phyloP scores from a whole-genome alignment of 1,284 basidiomycete genomes.

The Boletus smithii region DNA sequence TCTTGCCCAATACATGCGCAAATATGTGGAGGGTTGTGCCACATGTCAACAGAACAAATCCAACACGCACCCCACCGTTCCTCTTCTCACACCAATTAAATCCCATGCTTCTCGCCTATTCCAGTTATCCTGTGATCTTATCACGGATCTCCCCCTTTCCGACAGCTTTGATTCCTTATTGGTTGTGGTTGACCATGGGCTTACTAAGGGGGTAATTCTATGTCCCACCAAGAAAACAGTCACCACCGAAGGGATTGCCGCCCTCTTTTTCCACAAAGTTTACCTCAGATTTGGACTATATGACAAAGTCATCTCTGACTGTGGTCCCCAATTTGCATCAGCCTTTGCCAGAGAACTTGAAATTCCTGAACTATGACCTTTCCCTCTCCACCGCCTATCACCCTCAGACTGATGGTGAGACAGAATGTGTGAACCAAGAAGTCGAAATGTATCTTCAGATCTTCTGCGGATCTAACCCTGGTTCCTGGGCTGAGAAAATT shows the following conservation, averaged over 20 bases:
- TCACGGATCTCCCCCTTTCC: conserved; percentile 10
- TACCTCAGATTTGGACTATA: background rate
- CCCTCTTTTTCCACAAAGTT: background rate
- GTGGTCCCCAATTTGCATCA: too few species aligned
- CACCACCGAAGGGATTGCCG: background rate
- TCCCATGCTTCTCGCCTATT: background rate
- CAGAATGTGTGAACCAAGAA: too few species aligned
- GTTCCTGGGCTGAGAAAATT: too few species aligned
- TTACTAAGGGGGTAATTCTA: conserved; percentile 11
- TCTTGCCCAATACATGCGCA: background rate
- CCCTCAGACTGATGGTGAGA: too few species aligned
- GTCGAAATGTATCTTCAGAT: too few species aligned
- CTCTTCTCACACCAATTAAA: background rate
- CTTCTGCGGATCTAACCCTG: too few species aligned
- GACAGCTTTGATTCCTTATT: conserved; percentile 16
- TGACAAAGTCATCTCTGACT: too few species aligned
- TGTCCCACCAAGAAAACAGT: conserved; percentile 18
- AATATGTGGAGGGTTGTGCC: conserved; percentile 12
- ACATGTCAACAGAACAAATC: conserved; percentile 15
- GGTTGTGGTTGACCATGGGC: conserved; percentile 21
- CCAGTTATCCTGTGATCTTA: background rate
- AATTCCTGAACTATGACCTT: too few species aligned
- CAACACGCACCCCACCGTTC: background rate
- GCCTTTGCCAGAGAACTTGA: too few species aligned
- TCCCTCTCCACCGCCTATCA: too few species aligned